Evolutionary conservation across 208 protist species (phyloP).

Genomic region (Leishmania major): DNA sequence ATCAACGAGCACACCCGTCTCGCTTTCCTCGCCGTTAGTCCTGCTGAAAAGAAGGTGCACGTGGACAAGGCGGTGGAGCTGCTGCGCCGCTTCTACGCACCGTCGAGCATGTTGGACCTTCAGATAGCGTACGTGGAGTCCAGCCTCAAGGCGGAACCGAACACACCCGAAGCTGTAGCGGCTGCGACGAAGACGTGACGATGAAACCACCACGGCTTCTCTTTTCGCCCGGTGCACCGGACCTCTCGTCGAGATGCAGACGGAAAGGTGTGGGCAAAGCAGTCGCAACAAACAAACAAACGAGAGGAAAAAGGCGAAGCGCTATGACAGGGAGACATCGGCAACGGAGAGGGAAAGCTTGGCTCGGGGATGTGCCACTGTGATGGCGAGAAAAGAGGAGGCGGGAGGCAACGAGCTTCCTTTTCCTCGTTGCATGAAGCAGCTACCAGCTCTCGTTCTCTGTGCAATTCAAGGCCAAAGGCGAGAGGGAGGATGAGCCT

Average conservation of each 20-base stretch:
- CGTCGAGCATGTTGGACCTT: conserved; percentile 53
- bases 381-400: neutral
- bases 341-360: neutral
- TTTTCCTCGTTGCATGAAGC: neutral
- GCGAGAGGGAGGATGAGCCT: neutral
- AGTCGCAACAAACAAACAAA: too few relatives aligned
- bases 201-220: neutral
- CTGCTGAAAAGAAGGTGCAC: conserved; percentile 47
- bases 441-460: neutral
- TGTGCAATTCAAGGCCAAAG: neutral
- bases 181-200: neutral
- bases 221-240: neutral
- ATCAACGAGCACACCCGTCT: conserved; percentile 82
- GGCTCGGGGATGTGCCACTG: neutral
- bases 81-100: conserved; percentile 71
- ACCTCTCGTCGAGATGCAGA: neutral
- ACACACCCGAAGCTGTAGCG: neutral
- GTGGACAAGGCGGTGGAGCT: conserved; percentile 63
- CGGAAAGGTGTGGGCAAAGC: neutral
- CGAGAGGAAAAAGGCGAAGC: neutral
- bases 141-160: conserved; percentile 16
- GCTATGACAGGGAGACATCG: neutral
- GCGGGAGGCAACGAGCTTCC: neutral
- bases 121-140: conserved; percentile 57
- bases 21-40: conserved; percentile 46